These are phyloP conservation scores for Aristolochia californica DNA, from an alignment of 164 flowering plant genomes.

Conservation along the genomic window DNA sequence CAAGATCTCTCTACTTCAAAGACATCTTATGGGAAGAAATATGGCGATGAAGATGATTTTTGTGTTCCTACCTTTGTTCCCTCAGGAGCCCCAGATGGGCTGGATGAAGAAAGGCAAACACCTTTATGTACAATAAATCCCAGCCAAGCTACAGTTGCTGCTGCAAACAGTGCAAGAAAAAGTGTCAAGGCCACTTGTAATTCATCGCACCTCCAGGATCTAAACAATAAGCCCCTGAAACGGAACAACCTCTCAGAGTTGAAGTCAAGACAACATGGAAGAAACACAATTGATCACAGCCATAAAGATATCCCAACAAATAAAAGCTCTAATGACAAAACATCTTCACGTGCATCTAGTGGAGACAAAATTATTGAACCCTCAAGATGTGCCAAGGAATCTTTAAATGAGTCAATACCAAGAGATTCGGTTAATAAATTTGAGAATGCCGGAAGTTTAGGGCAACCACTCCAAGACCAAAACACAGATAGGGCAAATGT, in stretches of 20 bases:
- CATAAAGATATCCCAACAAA: conserved; percentile 10
- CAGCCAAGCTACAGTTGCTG: conserved; percentile 7
- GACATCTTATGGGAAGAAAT: conserved; percentile 16
- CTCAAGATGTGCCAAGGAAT: conserved; percentile 15
- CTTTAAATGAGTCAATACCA: conserved; percentile 10
- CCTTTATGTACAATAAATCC: conserved; percentile 14
- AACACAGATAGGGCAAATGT: conserved; percentile 13
- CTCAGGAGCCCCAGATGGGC: conserved; percentile 12
- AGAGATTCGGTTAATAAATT: conserved; percentile 8
- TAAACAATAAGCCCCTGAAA: neutral
- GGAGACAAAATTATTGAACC: conserved; percentile 18
- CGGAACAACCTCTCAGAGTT: conserved; percentile 4
- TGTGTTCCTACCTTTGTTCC: conserved; percentile 49
- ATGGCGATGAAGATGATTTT: conserved; percentile 58
- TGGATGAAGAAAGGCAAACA: conserved; percentile 15
- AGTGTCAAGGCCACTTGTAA: neutral
- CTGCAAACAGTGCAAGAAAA: conserved; percentile 7
- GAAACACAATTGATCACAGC: conserved; percentile 15
- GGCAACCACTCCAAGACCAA: conserved; percentile 15
- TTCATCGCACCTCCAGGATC: too few relatives aligned
- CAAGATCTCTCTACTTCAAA: conserved; percentile 9
- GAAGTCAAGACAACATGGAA: conserved; percentile 12
- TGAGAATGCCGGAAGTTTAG: conserved; percentile 13
- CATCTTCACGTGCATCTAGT: conserved; percentile 12
- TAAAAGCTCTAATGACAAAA: conserved; percentile 11